Percentiles rank a stretch among this genome's conserved stretches.
Conservation (phyloP, 2,329 filamentous ascomycete species). For the Neofusicoccum ribis region DNA sequence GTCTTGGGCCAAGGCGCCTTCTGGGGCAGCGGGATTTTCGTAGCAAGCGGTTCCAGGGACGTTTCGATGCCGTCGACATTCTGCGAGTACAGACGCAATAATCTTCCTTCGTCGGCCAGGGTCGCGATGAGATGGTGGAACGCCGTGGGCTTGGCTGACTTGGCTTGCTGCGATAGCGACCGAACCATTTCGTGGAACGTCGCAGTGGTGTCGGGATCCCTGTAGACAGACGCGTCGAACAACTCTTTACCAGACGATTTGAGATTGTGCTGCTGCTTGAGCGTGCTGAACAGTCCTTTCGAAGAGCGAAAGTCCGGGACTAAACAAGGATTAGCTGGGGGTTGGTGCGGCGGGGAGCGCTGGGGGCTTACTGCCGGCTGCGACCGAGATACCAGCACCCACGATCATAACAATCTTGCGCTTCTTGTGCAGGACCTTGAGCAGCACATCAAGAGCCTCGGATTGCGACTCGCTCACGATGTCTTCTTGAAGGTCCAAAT, state of each 20-base stretch:
- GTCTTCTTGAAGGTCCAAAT: conserved; percentile 59
- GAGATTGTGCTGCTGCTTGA: conserved; percentile 83
- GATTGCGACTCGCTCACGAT: conserved; percentile 58
- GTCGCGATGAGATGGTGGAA: conserved; percentile 95
- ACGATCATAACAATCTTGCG: conserved; percentile 97
- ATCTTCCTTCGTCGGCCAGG: conserved; percentile 79
- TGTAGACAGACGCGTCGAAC: conserved; percentile 97
- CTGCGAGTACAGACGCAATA: conserved; percentile 90
- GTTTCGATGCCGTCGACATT: conserved; percentile 97
- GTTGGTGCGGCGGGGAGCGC: conserved; percentile 25
- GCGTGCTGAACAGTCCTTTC: conserved; percentile 81
- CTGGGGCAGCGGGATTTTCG: conserved; percentile 74
- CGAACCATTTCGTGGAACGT: conserved; percentile 97
- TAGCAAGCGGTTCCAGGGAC: conserved; percentile 74
- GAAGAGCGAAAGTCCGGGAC: conserved; percentile 96
- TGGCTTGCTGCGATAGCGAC: conserved; percentile 76
- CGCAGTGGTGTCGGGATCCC: conserved; percentile 81
- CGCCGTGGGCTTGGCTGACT: conserved; percentile 74
- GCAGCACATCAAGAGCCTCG: conserved; percentile 66
- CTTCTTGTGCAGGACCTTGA: conserved; percentile 77
- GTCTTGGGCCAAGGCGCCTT: conserved; percentile 93
- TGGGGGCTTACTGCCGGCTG: conserved; percentile 74
- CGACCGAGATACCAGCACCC: conserved; percentile 94
- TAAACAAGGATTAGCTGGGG: conserved; percentile 34
- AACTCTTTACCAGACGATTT: conserved; percentile 93